Percentiles rank a stretch among this genome's conserved stretches.
These are phyloP conservation scores for Ascocoryne sarcoides DNA, from an alignment of 2,329 filamentous ascomycete species.

Conservation along the genomic window DNA sequence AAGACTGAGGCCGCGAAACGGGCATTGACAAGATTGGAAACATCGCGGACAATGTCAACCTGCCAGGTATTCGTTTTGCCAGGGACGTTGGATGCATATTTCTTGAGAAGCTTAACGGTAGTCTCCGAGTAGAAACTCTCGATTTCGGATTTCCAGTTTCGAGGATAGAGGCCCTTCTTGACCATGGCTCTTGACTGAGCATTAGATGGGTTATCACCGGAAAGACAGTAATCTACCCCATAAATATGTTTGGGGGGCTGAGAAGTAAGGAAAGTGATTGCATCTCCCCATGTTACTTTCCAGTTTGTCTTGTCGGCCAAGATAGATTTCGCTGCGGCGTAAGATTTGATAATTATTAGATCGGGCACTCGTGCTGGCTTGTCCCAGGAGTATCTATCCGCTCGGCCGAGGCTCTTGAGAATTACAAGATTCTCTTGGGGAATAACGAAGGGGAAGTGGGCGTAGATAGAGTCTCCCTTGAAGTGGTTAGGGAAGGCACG, in stretches of 20 bases:
- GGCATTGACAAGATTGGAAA: slow-evolving; percentile 46
- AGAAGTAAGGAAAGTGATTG: slow-evolving; percentile 54
- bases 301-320: slow-evolving; percentile 51
- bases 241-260: slow-evolving; percentile 35
- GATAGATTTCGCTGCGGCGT: slow-evolving; percentile 51
- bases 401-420: slow-evolving; percentile 57
- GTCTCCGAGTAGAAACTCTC: slow-evolving; percentile 59
- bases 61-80: slow-evolving; percentile 39
- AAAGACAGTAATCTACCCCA: slow-evolving; percentile 49
- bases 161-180: slow-evolving; percentile 49
- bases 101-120: slow-evolving; percentile 50
- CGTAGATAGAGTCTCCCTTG: slow-evolving; percentile 68
- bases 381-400: slow-evolving; percentile 60
- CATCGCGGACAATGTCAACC: slow-evolving; percentile 58
- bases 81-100: slow-evolving; percentile 57
- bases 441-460: slow-evolving; percentile 46
- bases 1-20: slow-evolving; percentile 47
- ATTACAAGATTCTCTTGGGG: slow-evolving; percentile 66
- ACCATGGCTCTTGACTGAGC: slow-evolving; percentile 44
- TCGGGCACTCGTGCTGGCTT: slow-evolving; percentile 45
- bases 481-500: slow-evolving; percentile 76
- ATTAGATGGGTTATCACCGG: slow-evolving; percentile 41
- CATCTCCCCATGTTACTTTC: slow-evolving; percentile 55
- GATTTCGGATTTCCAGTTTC: slow-evolving; percentile 53
- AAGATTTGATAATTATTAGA: slow-evolving; percentile 49